Base-by-base conservation (phyloP, 2,329 filamentous ascomycete genomes). In the Pezicula neosporulosa region DNA sequence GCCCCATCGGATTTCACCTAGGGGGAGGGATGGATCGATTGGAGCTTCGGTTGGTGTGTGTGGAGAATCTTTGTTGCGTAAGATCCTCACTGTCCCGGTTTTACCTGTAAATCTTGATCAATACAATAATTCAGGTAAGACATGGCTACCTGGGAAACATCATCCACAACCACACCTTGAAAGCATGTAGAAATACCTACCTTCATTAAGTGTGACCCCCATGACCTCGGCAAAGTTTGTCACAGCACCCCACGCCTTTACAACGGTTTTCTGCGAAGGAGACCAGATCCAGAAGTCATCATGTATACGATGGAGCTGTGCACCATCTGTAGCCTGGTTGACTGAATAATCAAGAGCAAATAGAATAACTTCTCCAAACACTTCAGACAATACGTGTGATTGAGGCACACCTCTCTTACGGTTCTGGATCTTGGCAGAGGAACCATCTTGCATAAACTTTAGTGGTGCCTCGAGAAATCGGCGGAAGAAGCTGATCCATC, bases 271-370 rank as follows among this genome's bases (percentile, higher is more conserved):
- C 44, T 83, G 76, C 6, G 80, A 72, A 8, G 54, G 38, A 8
- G 77, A 76, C 82, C 83, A 87, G 60, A 87, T 80, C 83, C 83
- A 87, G 47, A 87, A 74, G 55, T 87, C 83, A 56, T 87, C 84
- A 47, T 85, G 77, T 49, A 86, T 73, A 10, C 85, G 78, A 64
- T 83, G 84, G 5, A 87, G 66, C 19, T 75, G 71, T 2, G 71
- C 68, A 0, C 82, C 82, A 6, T 66, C 59, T 0, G 83, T 82
- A 2, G 70, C 67, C 52, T 81, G 76, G 54, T 86, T 87, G 41
- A 87, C 76, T 0, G 82, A 74, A 59, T 82, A 83, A 60, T 88
- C 85, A 57, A 87, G 76, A 53, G 80, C 83, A 60, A 87, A 87
- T 0, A 88, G 67, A 0, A 84, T 68, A 0, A 73, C 67, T 61